These are phyloP conservation scores for Malus hybrid DNA, from an alignment of 331 rosid genomes.

Conservation along the genomic window DNA sequence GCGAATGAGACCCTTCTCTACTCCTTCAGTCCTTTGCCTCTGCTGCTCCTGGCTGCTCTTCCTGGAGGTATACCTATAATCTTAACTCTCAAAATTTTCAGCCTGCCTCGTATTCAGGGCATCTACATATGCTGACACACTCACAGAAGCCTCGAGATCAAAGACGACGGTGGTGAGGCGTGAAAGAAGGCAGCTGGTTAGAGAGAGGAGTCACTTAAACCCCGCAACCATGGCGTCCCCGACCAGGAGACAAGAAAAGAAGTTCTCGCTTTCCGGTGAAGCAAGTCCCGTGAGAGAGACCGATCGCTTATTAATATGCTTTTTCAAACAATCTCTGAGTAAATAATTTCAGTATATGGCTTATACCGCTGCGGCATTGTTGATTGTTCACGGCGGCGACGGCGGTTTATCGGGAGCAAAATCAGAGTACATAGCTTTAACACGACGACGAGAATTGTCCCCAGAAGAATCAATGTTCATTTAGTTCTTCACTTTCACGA, in stretches of 20 bases:
- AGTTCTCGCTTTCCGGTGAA: not conserved
- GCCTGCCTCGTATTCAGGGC: too few species aligned
- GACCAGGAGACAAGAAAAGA: not conserved
- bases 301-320: not conserved
- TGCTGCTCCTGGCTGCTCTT: constrained; percentile 54
- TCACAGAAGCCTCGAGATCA: too few species aligned
- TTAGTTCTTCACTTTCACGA: constrained; percentile 33
- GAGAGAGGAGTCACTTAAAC: too few species aligned
- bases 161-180: too few species aligned
- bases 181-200: too few species aligned
- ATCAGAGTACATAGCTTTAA: constrained; percentile 22
- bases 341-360: not conserved
- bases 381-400: not conserved
- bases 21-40: constrained; percentile 67
- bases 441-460: constrained; percentile 14
- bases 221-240: too few species aligned
- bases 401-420: not conserved
- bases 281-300: not conserved
- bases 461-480: constrained; percentile 20
- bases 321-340: not conserved
- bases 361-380: not conserved
- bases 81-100: too few species aligned
- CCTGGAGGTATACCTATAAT: constrained; percentile 66
- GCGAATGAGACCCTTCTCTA: constrained; percentile 35
- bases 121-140: too few species aligned